Percentiles rank a stretch among this genome's conserved stretches.
Conservation (phyloP, 2,329 filamentous ascomycete species). For the Exophiala bonariae region DNA sequence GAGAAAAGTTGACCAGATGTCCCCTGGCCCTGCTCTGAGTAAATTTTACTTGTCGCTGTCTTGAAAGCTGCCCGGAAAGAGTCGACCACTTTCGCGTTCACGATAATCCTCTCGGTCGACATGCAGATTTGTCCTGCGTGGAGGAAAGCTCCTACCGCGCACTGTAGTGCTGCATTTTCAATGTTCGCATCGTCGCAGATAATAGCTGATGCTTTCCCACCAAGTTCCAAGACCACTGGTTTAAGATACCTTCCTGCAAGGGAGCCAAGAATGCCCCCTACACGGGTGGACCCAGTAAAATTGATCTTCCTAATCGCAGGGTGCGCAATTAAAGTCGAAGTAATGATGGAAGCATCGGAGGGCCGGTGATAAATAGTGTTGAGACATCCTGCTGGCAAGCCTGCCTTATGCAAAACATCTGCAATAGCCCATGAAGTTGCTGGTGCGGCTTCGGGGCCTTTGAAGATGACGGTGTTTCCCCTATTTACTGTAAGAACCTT, state of each 20-base stretch:
- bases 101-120: conserved; percentile 74
- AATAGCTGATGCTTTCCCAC: conserved; percentile 77
- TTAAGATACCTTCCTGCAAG: conserved; percentile 73
- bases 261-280: conserved; percentile 70
- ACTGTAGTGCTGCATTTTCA: conserved; percentile 59
- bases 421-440: conserved; percentile 62
- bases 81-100: conserved; percentile 55
- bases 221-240: conserved; percentile 76
- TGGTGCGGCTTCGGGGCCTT: conserved; percentile 68
- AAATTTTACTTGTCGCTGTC: conserved; percentile 3
- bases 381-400: conserved; percentile 71
- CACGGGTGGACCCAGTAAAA: conserved; percentile 73
- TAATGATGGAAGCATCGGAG: conserved; percentile 65
- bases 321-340: conserved; percentile 65
- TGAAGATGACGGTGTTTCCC: conserved; percentile 73
- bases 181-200: conserved; percentile 79
- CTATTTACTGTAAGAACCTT: too few species aligned
- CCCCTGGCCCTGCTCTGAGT: background rate
- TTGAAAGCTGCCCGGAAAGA: conserved; percentile 43
- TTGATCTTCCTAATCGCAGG: conserved; percentile 70
- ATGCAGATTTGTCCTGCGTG: conserved; percentile 77
- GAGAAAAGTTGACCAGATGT: conserved; percentile 42
- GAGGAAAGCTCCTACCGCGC: conserved; percentile 15
- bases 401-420: conserved; percentile 68
- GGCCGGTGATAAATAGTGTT: conserved; percentile 66